These are phyloP conservation scores for Cyclocybe aegerita DNA, from an alignment of 768 basidiomycete genomes.

Conservation along the genomic window DNA sequence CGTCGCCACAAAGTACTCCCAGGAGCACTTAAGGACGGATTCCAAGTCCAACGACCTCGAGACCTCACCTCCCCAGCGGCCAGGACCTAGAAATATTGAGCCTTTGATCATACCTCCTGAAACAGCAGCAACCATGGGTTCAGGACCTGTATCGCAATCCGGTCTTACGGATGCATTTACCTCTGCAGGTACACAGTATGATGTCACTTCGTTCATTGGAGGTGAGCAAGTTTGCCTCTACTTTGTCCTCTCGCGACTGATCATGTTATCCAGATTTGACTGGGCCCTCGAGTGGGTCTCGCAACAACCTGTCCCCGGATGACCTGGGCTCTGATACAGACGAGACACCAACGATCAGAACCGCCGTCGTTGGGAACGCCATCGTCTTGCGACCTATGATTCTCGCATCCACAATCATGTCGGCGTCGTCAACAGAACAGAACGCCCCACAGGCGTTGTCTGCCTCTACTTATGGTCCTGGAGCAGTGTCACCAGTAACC, in stretches of 20 bases:
- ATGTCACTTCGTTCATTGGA: conserved; percentile 75
- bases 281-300: conserved; percentile 1
- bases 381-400: conserved; percentile 24
- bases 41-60: too few species aligned
- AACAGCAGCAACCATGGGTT: conserved; percentile 7
- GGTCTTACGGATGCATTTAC: conserved; percentile 23
- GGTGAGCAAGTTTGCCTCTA: conserved; percentile 26
- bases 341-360: background rate
- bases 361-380: conserved; percentile 6
- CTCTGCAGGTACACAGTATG: conserved; percentile 58
- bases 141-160: conserved; percentile 9
- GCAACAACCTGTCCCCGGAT: background rate
- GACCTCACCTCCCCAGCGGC: too few species aligned
- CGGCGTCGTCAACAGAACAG: conserved; percentile 3
- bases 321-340: conserved; percentile 1
- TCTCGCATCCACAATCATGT: conserved; percentile 14
- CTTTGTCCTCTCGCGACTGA: conserved; percentile 2
- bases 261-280: background rate
- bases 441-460: background rate
- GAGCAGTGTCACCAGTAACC: background rate
- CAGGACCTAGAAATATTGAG: too few species aligned
- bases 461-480: background rate
- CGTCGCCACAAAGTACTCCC: conserved; percentile 3
- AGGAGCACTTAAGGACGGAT: background rate
- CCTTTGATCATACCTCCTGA: background rate